Conservation (phyloP, 495 filamentous ascomycete species). For the Aspergillus sclerotiicarbonarius region DNA sequence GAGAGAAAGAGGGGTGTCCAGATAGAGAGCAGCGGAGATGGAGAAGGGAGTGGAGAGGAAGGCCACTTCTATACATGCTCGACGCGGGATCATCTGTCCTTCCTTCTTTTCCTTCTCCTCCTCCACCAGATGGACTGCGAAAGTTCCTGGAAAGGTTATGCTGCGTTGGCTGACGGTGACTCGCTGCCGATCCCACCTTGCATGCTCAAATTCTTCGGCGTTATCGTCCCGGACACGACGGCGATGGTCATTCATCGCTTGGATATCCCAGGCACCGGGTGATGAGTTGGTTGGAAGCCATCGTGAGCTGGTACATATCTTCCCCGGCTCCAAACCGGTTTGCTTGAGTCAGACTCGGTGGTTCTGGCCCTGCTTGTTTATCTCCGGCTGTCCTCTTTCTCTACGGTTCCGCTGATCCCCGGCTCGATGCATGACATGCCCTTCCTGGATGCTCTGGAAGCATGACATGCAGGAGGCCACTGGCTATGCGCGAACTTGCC, state of each 20-base stretch:
- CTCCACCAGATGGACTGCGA: not conserved
- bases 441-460: not conserved
- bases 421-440: not conserved
- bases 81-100: not conserved
- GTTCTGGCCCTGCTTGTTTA: not conserved
- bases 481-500: not conserved
- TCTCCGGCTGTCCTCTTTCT: not conserved
- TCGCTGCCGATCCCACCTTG: conserved; percentile 15
- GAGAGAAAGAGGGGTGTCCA: not conserved
- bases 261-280: too few species aligned
- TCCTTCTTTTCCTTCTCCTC: not conserved
- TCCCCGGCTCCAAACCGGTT: not conserved
- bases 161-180: conserved; percentile 22
- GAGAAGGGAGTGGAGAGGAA: not conserved
- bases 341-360: not conserved
- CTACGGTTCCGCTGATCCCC: not conserved
- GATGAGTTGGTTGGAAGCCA: too few species aligned
- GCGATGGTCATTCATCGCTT: too few species aligned
- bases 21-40: not conserved
- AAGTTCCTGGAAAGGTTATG: not conserved
- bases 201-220: not conserved
- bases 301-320: not conserved
- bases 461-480: not conserved
- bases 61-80: not conserved
- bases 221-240: not conserved